A percentile compares a stretch with the other conserved stretches of the same genome.
Evolutionary conservation across 2,329 filamentous ascomycete species (phyloP).

Genomic region (Ilyonectria robusta): DNA sequence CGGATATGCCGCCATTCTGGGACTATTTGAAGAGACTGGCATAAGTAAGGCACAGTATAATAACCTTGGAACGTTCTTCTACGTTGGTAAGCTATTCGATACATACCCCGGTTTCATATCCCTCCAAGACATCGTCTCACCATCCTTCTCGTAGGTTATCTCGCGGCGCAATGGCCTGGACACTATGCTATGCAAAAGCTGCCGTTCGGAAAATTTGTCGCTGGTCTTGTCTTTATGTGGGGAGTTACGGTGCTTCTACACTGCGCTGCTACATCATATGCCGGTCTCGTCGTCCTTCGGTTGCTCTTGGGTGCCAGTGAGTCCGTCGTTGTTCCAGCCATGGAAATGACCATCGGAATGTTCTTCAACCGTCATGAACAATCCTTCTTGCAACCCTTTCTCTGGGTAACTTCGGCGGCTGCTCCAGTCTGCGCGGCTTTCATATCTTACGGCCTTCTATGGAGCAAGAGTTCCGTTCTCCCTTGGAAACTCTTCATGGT

Average conservation of each 20-base stretch:
- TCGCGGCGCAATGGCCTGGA: slow-evolving; percentile 55
- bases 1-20: slow-evolving; percentile 57
- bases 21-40: slow-evolving; percentile 57
- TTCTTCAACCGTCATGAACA: slow-evolving; percentile 55
- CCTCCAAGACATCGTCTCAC: neutral
- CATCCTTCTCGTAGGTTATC: slow-evolving; percentile 49
- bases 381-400: slow-evolving; percentile 50
- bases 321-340: slow-evolving; percentile 55
- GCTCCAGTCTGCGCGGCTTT: slow-evolving; percentile 57
- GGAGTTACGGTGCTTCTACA: slow-evolving; percentile 54
- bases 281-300: slow-evolving; percentile 54
- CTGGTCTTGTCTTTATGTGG: slow-evolving; percentile 53
- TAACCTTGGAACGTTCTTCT: slow-evolving; percentile 59
- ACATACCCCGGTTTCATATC: too few species aligned
- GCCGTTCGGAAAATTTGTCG: slow-evolving; percentile 55
- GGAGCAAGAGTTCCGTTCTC: slow-evolving; percentile 48
- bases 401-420: slow-evolving; percentile 52
- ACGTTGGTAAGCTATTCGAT: slow-evolving; percentile 51
- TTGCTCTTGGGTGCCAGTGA: slow-evolving; percentile 55
- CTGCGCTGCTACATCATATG: slow-evolving; percentile 53
- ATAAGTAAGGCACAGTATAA: slow-evolving; percentile 56
- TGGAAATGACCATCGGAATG: slow-evolving; percentile 58
- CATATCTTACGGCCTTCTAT: slow-evolving; percentile 58
- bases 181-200: slow-evolving; percentile 58
- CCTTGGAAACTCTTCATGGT: slow-evolving; percentile 59